Evolutionary conservation across 2,329 filamentous ascomycete species (phyloP), one percentile per base, ranked within the genome.

Genomic region (Botryotinia calthae): DNA sequence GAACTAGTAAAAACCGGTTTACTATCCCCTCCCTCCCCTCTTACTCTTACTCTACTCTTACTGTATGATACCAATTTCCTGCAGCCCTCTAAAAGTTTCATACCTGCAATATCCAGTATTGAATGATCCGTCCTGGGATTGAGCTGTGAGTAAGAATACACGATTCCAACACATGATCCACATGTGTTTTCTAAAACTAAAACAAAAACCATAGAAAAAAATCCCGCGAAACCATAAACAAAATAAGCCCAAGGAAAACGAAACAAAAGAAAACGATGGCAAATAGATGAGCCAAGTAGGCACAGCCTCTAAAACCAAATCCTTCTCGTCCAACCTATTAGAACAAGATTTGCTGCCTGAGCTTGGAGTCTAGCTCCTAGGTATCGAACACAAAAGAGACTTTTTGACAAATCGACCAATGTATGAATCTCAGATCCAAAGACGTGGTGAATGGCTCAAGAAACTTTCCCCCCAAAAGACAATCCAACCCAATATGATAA

Each of bases 341-440:
- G 76, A 76, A 72, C 56, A 72, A 73, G 42, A 56, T 28, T 70
- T 74, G 76, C 76, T 79, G 75, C 77, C 76, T 78, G 76, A 77
- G 76, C 76, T 31, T 75, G 76, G 77, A 78, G 77, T 75, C 76
- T 75, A 64, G 76, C 77, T 77, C 77, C 78, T 76, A 40, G 73
- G 76, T 71, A 65, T 37, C 42, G 25, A 72, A 42, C 64, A 74
- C 63, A 66, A 61, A 56, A 58, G 68, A 31, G 73, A 66, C 42
- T 34, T 48, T 72, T 64, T 62, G 62, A 65, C 71, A 46, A 62
- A 70, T 44, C 51, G 74, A 74, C 61, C 73, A 68, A 68, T 16
- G 25, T 61, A 75, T 72, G 74, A 75, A 77, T 76, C 73, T 70
- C 76, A 77, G 77, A 79, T 76, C 71, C 54, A 73, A 75, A 74